A percentile compares a stretch with the other conserved stretches of the same genome.
Evolutionary conservation across 2,329 filamentous ascomycete genomes (phyloP).

Genomic region (Calonectria pseudoturangicola): DNA sequence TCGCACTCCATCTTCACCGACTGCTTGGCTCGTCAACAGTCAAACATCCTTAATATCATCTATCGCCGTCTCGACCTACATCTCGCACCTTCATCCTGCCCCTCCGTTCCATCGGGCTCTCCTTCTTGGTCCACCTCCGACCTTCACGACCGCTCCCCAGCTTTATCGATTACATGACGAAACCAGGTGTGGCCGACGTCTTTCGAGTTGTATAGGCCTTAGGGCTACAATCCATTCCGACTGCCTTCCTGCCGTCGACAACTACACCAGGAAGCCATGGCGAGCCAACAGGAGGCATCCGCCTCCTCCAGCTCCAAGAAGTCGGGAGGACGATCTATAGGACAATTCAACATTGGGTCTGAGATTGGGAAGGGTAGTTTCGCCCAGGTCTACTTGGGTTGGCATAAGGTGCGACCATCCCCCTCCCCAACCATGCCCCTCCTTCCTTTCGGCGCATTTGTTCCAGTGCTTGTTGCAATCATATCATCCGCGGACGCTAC

Average conservation of each 20-base stretch:
- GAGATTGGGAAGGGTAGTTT: slow-evolving; percentile 99
- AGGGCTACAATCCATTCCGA: slow-evolving; percentile 58
- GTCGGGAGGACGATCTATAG: slow-evolving; percentile 68
- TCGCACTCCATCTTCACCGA: slow-evolving; percentile 51
- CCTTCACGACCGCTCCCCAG: slow-evolving; percentile 36
- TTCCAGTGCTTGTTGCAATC: slow-evolving; percentile 30
- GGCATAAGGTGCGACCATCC: slow-evolving; percentile 79
- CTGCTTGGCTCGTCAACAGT: slow-evolving; percentile 46
- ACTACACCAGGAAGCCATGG: slow-evolving; percentile 62
- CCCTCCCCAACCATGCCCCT: not conserved
- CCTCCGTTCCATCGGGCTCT: slow-evolving; percentile 31
- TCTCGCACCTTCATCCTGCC: slow-evolving; percentile 38
- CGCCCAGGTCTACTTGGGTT: slow-evolving; percentile 93
- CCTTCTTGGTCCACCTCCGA: slow-evolving; percentile 11
- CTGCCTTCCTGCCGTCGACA: slow-evolving; percentile 59
- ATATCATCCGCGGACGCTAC: slow-evolving; percentile 37
- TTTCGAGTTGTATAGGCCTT: slow-evolving; percentile 61
- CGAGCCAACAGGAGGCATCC: slow-evolving; percentile 61
- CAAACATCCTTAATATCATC: slow-evolving; percentile 40
- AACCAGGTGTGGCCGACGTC: slow-evolving; percentile 57
- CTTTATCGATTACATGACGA: slow-evolving; percentile 64
- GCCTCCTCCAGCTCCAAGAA: slow-evolving; percentile 60
- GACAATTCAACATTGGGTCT: slow-evolving; percentile 87
- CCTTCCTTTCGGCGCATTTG: slow-evolving; percentile 33
- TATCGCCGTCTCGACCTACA: slow-evolving; percentile 41